Evolutionary conservation across 2,329 filamentous ascomycete genomes (phyloP).

Genomic region (Cercospora sp.): DNA sequence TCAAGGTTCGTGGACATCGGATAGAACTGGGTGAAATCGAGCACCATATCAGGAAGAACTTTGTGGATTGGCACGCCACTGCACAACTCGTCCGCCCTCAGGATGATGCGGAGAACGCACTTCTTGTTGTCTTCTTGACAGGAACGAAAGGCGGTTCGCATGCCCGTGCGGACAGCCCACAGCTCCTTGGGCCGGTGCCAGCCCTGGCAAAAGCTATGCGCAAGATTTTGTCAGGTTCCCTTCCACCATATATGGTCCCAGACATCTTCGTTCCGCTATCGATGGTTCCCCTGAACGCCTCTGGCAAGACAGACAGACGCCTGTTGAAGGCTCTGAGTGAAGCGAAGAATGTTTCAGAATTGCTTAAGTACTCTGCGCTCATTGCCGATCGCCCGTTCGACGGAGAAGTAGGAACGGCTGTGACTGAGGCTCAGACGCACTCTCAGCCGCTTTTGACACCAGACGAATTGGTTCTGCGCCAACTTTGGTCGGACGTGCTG

Average conservation of each 20-base stretch:
- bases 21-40: background rate
- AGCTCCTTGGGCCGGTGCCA: background rate
- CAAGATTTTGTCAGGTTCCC: background rate
- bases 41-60: background rate
- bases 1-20: background rate
- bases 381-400: background rate
- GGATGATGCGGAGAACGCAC: background rate
- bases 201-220: background rate
- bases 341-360: background rate
- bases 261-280: background rate
- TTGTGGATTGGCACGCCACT: background rate
- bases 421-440: background rate
- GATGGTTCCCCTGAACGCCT: background rate
- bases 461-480: background rate
- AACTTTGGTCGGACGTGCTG: background rate
- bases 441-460: background rate
- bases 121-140: background rate
- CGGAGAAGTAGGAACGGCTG: background rate
- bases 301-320: background rate
- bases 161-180: background rate
- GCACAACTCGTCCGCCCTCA: background rate
- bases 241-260: background rate
- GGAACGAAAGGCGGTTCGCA: background rate
- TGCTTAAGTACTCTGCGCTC: background rate
- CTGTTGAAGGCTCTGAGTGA: background rate